phyloP scores from a whole-genome alignment of 345 rosid species.

The Sapria himalayana region DNA sequence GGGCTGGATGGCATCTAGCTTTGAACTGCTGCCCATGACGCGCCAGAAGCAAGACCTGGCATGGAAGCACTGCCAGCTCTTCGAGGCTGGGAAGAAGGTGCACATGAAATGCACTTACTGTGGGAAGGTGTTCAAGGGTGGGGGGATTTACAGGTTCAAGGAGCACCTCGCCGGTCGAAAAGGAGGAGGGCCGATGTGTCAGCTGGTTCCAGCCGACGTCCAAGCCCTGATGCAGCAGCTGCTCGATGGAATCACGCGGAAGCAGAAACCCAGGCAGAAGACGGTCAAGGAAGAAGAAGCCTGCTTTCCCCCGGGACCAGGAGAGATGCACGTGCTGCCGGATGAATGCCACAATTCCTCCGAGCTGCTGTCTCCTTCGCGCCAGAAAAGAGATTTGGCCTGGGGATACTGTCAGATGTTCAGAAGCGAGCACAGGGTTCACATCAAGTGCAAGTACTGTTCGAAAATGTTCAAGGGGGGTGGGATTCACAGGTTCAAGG shows the following conservation, averaged over 20 bases:
- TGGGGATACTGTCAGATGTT: conserved; percentile 11
- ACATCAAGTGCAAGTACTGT: conserved; percentile 14
- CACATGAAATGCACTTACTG: conserved; percentile 73
- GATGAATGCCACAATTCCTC: conserved; percentile 10
- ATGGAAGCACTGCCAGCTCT: conserved; percentile 79
- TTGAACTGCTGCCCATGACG: conserved; percentile 42
- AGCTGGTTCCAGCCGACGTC: conserved; percentile 43
- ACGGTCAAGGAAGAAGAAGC: conserved; percentile 23
- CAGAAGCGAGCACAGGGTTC: conserved; percentile 2
- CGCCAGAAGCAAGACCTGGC: conserved; percentile 85
- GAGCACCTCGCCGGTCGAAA: conserved; percentile 85
- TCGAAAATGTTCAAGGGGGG: conserved; percentile 15
- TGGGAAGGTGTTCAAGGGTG: conserved; percentile 66
- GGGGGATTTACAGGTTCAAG: conserved; percentile 88
- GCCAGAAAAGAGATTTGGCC: conserved; percentile 12
- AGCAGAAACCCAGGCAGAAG: conserved; percentile 53
- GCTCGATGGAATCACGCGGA: conserved; percentile 46
- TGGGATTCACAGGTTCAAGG: conserved; percentile 17
- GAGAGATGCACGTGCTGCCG: conserved; percentile 13
- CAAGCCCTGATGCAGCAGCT: conserved; percentile 36
- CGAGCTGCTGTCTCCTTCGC: neutral
- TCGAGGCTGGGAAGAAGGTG: conserved; percentile 45
- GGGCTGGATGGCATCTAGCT: conserved; percentile 23
- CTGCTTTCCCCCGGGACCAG: conserved; percentile 19
- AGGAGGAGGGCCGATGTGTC: conserved; percentile 69